Evolutionary conservation across 148 eudicot species (phyloP), one percentile per base, ranked within the genome.

Genomic region (Oxyria digyna): DNA sequence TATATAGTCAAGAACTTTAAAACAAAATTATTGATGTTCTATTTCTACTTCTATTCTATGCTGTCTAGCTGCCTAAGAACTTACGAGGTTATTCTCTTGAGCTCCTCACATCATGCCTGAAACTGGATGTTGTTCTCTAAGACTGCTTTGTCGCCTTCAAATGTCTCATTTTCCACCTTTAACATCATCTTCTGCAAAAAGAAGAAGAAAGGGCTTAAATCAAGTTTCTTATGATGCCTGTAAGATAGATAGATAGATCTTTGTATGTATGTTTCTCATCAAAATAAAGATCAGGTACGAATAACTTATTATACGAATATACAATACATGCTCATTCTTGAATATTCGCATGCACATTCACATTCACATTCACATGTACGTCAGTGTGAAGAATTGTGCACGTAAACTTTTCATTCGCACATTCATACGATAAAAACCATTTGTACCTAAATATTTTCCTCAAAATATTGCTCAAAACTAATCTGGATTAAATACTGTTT

Each of bases 1-100:
- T 46, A 15, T 46, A 12, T 52, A 21, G 14, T 52, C 12, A 11
- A 23, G 29, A 52, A 21, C 4, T 52, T 52, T 13, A 23, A 23
- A 26, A 27, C 35, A 55, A 27, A 55, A 55, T 55, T 27, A 55
- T 55, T 55, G 32, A 26, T 13, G 33, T 27, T 55, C n/a, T 55
- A 55, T 55, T 55, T 24, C 27, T 49, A 49, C 57, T 24, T 55
- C 63, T 55, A 55, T 27, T 24, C 63, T 55, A 27, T 55, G 63
- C 15, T 14, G 33, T 24, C 63, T 55, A 55, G 17, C 63, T 55
- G 9, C 62, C 62, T 6, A 55, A 55, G 63, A 27, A 55, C 32
- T 55, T 55, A n/a, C 15, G 27, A n/a, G 32, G 3, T 27, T n/a
- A 55, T 29, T 33, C 27, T n/a, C n/a, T n/a, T 1, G 46, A 5